Percentiles rank a stretch among this genome's conserved stretches.
Evolutionary conservation across 2,329 filamentous ascomycete species (phyloP).

Genomic region (Metarhizium sp.): DNA sequence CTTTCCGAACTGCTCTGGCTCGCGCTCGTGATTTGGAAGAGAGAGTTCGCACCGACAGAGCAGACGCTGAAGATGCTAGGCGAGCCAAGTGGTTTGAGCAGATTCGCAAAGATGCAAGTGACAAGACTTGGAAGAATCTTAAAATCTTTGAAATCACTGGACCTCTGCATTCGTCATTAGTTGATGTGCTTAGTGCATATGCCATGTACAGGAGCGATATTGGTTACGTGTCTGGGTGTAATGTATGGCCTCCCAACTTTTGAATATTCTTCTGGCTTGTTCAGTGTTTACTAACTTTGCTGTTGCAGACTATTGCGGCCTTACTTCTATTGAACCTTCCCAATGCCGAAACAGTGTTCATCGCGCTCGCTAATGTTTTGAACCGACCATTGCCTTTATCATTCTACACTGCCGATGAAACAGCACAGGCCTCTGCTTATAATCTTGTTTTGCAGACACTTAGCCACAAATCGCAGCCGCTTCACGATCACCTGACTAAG

Average conservation of each 20-base stretch:
- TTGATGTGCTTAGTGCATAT: slow-evolving; percentile 70
- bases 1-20: slow-evolving; percentile 61
- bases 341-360: slow-evolving; percentile 54
- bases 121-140: slow-evolving; percentile 60
- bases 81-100: slow-evolving; percentile 52
- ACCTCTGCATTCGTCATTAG: slow-evolving; percentile 57
- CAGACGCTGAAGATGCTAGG: slow-evolving; percentile 42
- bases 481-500: slow-evolving; percentile 55
- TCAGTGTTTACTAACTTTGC: not conserved
- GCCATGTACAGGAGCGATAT: slow-evolving; percentile 76
- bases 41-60: slow-evolving; percentile 41
- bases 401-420: slow-evolving; percentile 62
- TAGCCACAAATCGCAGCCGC: slow-evolving; percentile 49
- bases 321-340: slow-evolving; percentile 64
- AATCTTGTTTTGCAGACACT: slow-evolving; percentile 60
- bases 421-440: slow-evolving; percentile 61
- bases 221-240: slow-evolving; percentile 65
- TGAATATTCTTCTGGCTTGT: not conserved
- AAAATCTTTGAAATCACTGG: slow-evolving; percentile 60
- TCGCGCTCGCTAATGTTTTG: slow-evolving; percentile 65
- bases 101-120: slow-evolving; percentile 54
- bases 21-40: slow-evolving; percentile 55
- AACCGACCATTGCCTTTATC: slow-evolving; percentile 67
- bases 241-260: slow-evolving; percentile 40
- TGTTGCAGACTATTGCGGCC: slow-evolving; percentile 55